These are phyloP conservation scores for Amphirosellinia nigrospora DNA, from an alignment of 495 filamentous ascomycete species.

Conservation along the genomic window DNA sequence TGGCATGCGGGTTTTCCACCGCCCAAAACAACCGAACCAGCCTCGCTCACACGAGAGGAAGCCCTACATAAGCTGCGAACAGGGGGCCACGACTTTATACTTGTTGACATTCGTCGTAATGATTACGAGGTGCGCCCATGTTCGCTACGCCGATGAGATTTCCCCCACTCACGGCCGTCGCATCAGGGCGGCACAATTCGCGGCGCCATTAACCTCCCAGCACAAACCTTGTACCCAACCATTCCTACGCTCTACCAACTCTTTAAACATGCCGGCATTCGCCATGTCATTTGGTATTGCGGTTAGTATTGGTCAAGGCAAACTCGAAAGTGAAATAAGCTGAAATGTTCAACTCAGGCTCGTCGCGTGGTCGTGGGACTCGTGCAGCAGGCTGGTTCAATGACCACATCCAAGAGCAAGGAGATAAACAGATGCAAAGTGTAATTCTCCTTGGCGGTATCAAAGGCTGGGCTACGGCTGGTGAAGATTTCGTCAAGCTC, in stretches of 20 bases:
- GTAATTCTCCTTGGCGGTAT: constrained; percentile 65
- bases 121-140: constrained; percentile 62
- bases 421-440: constrained; percentile 58
- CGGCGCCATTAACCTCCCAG: constrained; percentile 73
- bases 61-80: constrained; percentile 36
- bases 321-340: background rate
- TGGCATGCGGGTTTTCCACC: constrained; percentile 25
- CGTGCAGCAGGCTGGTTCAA: constrained; percentile 70
- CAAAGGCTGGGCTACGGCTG: constrained; percentile 67
- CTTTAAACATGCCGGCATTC: constrained; percentile 55
- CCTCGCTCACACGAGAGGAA: constrained; percentile 37
- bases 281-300: constrained; percentile 70
- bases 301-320: constrained; percentile 50
- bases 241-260: constrained; percentile 63
- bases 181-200: constrained; percentile 70
- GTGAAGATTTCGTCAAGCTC: constrained; percentile 58
- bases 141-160: background rate
- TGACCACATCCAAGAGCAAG: constrained; percentile 59
- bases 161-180: constrained; percentile 4
- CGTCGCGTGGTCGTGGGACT: constrained; percentile 66
- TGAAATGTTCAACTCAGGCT: constrained; percentile 52
- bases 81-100: constrained; percentile 56
- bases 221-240: constrained; percentile 66
- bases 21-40: constrained; percentile 23
- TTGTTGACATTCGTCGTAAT: constrained; percentile 67